These are phyloP conservation scores for Setaria viridis DNA, from an alignment of 202 grass and related monocot genomes.

Conservation along the genomic window DNA sequence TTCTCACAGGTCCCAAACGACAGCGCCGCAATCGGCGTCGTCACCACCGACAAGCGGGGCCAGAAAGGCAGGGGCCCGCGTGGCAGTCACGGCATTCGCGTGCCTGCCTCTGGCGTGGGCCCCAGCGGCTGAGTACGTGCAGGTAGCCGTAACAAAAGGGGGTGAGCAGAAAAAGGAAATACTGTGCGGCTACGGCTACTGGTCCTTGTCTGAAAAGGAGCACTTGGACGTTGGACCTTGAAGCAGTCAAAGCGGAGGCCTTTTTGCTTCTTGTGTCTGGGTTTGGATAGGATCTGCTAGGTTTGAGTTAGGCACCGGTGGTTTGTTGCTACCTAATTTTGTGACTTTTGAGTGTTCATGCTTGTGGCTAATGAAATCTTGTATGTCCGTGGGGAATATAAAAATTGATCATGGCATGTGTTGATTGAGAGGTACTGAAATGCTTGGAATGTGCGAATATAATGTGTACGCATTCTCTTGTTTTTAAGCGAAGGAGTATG, in stretches of 20 bases:
- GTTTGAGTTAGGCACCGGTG: conserved; percentile 33
- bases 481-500: not conserved
- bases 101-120: not conserved
- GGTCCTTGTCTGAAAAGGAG: conserved; percentile 5
- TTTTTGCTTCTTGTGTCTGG: not conserved
- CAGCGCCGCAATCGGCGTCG: not conserved
- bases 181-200: not conserved
- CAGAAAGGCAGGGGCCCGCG: accelerated
- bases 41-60: not conserved
- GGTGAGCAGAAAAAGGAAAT: not conserved
- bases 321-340: conserved; percentile 8
- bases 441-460: not conserved
- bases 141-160: not conserved
- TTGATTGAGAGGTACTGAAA: not conserved
- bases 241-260: not conserved
- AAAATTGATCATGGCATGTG: not conserved
- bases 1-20: not conserved
- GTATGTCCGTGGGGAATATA: too few relatives aligned
- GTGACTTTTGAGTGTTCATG: not conserved
- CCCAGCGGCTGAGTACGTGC: not conserved
- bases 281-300: not conserved
- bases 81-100: not conserved
- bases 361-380: not conserved
- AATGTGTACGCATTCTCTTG: not conserved
- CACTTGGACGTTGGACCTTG: not conserved